Base-by-base conservation (phyloP, 768 basidiomycete genomes). In the Boletus rubescentipes region DNA sequence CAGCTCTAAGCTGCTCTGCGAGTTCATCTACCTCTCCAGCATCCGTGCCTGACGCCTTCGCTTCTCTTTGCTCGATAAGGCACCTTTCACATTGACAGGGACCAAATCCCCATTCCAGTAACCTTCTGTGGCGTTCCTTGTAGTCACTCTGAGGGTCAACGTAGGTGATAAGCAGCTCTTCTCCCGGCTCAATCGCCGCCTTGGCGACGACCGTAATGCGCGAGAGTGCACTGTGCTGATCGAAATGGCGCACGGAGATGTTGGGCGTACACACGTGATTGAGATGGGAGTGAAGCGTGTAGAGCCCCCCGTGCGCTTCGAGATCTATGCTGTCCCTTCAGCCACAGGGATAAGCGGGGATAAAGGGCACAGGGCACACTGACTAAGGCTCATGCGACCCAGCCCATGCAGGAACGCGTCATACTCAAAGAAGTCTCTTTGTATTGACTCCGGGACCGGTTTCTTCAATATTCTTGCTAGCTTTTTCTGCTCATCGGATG, bases 211-310 rank as follows among this genome's bases (percentile, higher is more conserved):
- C 66, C 0, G 88, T 85, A 65, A 96, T 88, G 35, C 90, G 82
- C 8, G 86, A 77, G 49, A 91, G 84, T 2, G 86, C 79, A 2
- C 76, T 82, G 46, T 81, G 82, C 58, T 78, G 79, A 67, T 90
- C 86, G 52, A 91, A 71, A 65, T 92, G 92, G 2, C 87, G 84
- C 15, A 89, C 84, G 16, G 90, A 88, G 44, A 86, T 61, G 68
- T 92, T 95, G 0, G 93, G 91, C 16, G 73, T 68, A 69, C 93
- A 97, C 8, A 80, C 80, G 68, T 97, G 93, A 69, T 96, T 97
- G 30, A 95, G 69, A 60, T 94, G 90, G 2, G 92, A 87, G 67
- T 95, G 92, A 5, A 94, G 78, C 20, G 79, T 80, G 71, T 94
- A 96, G 10, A 96, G 74, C 2, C 92, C 93, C 3, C 91, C 92